phyloP scores from a whole-genome alignment of 2,329 filamentous ascomycete genomes.

The Apiospora phragmitis region DNA sequence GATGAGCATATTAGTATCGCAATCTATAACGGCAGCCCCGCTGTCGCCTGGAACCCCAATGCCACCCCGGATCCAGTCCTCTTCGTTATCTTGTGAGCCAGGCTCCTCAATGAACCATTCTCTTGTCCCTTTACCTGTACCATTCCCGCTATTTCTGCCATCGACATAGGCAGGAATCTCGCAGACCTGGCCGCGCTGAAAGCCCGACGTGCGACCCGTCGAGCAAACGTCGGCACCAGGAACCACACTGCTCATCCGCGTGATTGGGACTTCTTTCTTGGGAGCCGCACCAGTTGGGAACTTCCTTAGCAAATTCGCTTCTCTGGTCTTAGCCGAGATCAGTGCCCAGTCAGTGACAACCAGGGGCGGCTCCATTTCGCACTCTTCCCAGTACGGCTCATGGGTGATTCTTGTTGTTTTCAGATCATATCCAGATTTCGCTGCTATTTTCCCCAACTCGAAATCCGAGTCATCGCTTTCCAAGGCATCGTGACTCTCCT shows the following conservation, averaged over 20 bases:
- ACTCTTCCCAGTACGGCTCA: slow-evolving; percentile 46
- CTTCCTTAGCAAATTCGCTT: slow-evolving; percentile 42
- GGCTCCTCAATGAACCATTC: slow-evolving; percentile 49
- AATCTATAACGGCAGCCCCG: slow-evolving; percentile 44
- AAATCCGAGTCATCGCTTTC: slow-evolving; percentile 27
- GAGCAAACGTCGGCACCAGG: slow-evolving; percentile 39
- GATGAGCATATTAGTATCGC: slow-evolving; percentile 37
- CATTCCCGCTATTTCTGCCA: slow-evolving; percentile 33
- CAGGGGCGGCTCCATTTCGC: slow-evolving; percentile 39
- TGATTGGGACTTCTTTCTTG: slow-evolving; percentile 34
- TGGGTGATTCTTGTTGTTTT: slow-evolving; percentile 45
- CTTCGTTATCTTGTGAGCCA: slow-evolving; percentile 37
- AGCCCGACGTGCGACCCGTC: slow-evolving; percentile 45
- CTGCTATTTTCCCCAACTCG: slow-evolving; percentile 36
- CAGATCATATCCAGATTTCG: slow-evolving; percentile 42
- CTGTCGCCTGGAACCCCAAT: slow-evolving; percentile 47
- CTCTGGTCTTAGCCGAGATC: slow-evolving; percentile 34
- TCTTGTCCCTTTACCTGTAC: slow-evolving; percentile 42
- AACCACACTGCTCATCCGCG: slow-evolving; percentile 29
- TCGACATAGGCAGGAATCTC: slow-evolving; percentile 45
- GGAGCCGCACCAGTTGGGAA: slow-evolving; percentile 37
- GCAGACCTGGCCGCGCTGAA: slow-evolving; percentile 42
- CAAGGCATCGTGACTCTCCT: slow-evolving; percentile 39
- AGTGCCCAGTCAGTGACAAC: slow-evolving; percentile 47
- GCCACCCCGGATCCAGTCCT: slow-evolving; percentile 46